Evolutionary conservation across 495 filamentous ascomycete species (phyloP).

Genomic region (Trichoderma gamsii): DNA sequence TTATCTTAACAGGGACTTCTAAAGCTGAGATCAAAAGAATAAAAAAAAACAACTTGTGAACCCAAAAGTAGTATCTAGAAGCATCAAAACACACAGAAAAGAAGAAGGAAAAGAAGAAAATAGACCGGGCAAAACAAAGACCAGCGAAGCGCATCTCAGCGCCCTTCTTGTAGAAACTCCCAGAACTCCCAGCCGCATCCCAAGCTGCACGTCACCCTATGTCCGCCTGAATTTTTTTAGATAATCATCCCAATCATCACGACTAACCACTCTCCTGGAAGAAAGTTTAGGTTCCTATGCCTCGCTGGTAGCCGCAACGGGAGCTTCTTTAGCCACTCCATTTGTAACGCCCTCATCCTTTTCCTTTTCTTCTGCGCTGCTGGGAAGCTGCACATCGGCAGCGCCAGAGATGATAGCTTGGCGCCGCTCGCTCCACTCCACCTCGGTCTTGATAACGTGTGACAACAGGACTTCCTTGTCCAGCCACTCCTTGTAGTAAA

Average conservation of each 20-base stretch:
- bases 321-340: not conserved
- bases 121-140: not conserved
- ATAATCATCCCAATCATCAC: not conserved
- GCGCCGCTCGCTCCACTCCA: conserved; percentile 41
- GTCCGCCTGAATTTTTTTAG: not conserved
- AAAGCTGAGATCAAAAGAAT: not conserved
- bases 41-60: not conserved
- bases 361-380: conserved; percentile 1
- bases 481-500: conserved; percentile 70
- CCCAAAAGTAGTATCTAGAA: not conserved
- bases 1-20: no score
- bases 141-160: not conserved
- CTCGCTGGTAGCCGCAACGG: not conserved
- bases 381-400: conserved; percentile 26
- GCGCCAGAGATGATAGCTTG: conserved; percentile 35
- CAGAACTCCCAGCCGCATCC: conserved; percentile 10
- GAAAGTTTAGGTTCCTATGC: not conserved
- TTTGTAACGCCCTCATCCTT: not conserved
- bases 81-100: not conserved
- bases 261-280: not conserved
- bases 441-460: conserved; percentile 48
- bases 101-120: not conserved
- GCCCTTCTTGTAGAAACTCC: not conserved
- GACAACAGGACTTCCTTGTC: conserved; percentile 68
- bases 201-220: not conserved